These are phyloP conservation scores for Phlebiopsis flavidoalba DNA, from an alignment of 768 basidiomycete genomes.

Conservation along the genomic window DNA sequence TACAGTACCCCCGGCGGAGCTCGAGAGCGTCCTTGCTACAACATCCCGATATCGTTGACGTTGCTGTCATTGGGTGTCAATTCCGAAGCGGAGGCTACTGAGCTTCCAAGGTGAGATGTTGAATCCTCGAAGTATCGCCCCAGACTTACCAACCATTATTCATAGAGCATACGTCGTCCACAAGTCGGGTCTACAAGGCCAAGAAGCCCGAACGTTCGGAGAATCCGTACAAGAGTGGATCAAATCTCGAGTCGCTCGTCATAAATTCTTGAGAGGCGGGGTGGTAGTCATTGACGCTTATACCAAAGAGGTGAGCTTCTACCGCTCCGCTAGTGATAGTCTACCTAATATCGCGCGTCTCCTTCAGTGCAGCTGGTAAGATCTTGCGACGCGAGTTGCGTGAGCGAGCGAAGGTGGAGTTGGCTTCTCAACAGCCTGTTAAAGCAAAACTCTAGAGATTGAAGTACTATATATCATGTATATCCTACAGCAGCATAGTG, in stretches of 20 bases:
- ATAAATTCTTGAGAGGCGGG: constrained; percentile 77
- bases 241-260: constrained; percentile 57
- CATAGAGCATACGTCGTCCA: constrained; percentile 62
- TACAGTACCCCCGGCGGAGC: constrained; percentile 80
- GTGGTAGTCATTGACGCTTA: constrained; percentile 53
- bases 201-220: constrained; percentile 40
- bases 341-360: constrained; percentile 5
- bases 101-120: constrained; percentile 60
- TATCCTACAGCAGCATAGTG: neutral
- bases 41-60: constrained; percentile 74
- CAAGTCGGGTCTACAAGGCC: constrained; percentile 28
- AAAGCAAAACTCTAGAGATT: constrained; percentile 7
- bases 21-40: constrained; percentile 72
- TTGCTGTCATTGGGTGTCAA: constrained; percentile 77
- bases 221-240: constrained; percentile 62
- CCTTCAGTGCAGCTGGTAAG: constrained; percentile 75
- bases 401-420: constrained; percentile 57
- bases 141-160: neutral
- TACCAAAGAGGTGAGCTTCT: constrained; percentile 61
- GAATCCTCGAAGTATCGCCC: no score
- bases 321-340: neutral
- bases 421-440: neutral
- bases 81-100: constrained; percentile 64
- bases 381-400: constrained; percentile 78
- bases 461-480: neutral